Percentiles rank a stretch among this genome's conserved stretches.
phyloP scores from a whole-genome alignment of 129 eudicot genomes.

The Calendula officinalis region DNA sequence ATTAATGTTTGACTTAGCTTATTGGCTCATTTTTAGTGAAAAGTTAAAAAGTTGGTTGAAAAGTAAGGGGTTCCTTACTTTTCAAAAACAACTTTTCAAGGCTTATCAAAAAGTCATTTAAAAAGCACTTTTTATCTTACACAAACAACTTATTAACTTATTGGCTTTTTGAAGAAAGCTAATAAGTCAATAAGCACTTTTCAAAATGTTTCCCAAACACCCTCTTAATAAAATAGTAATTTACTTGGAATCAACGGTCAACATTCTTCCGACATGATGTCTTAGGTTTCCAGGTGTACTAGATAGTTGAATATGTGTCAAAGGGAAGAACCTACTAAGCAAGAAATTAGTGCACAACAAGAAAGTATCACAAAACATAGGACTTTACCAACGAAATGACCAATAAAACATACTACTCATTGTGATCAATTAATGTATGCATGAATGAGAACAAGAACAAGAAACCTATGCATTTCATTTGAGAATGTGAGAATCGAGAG shows the following conservation, averaged over 20 bases:
- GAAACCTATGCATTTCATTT: constrained; percentile 91
- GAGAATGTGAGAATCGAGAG: constrained; percentile 83
- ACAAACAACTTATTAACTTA: no score
- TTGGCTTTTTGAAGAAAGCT: no score
- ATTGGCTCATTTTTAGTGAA: no score
- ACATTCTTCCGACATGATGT: constrained; percentile 80
- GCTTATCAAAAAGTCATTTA: no score
- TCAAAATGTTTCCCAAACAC: no score
- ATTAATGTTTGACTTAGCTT: no score
- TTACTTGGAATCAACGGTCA: constrained; percentile 84
- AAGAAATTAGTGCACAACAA: constrained; percentile 18
- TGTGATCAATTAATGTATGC: background rate
- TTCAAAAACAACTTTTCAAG: no score
- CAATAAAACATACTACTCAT: constrained; percentile 13
- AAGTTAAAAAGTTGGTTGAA: no score
- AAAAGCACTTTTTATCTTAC: no score
- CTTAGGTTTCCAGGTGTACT: constrained; percentile 72
- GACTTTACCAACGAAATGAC: constrained; percentile 6
- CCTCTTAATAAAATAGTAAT: constrained; percentile 36
- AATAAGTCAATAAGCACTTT: no score
- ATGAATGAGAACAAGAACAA: background rate
- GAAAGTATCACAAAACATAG: constrained; percentile 14
- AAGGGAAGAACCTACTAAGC: constrained; percentile 59
- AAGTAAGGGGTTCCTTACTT: no score
- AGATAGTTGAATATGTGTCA: constrained; percentile 71